Conservation (phyloP, 805 yeast species). For the Candida arabinofermentans region DNA sequence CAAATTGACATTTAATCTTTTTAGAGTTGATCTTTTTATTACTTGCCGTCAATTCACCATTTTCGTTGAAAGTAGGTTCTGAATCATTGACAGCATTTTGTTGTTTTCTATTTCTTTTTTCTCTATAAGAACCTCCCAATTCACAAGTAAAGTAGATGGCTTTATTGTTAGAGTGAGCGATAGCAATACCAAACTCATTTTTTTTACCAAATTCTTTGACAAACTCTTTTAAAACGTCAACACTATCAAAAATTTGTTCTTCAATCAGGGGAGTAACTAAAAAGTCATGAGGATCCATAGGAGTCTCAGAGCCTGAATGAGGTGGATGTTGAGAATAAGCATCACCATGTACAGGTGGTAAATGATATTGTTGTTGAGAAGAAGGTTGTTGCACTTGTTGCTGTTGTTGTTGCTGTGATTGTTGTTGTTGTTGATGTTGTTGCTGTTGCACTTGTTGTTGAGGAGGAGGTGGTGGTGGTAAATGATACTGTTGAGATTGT, state of each 20-base stretch:
- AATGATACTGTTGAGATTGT: conserved; percentile 11
- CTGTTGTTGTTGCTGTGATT: conserved; percentile 3
- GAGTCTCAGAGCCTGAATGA: conserved; percentile 6
- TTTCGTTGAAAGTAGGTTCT: conserved; percentile 3
- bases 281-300: conserved; percentile 34
- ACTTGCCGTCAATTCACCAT: neutral
- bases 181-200: conserved; percentile 56
- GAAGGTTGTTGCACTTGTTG: conserved; percentile 2
- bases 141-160: conserved; percentile 60
- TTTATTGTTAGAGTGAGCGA: conserved; percentile 54
- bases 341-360: neutral
- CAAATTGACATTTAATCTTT: conserved; percentile 52
- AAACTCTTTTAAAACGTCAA: conserved; percentile 49
- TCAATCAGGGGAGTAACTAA: conserved; percentile 52
- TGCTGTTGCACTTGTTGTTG: conserved; percentile 7
- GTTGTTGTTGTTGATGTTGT: neutral
- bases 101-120: conserved; percentile 36
- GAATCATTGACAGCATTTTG: conserved; percentile 1
- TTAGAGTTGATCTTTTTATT: conserved; percentile 37
- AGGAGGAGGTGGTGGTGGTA: conserved; percentile 6
- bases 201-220: conserved; percentile 53
- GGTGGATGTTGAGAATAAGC: conserved; percentile 1
- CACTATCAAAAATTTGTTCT: conserved; percentile 46
- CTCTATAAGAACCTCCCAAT: conserved; percentile 53
- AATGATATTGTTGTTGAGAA: conserved; percentile 2